Evolutionary conservation across 1,284 basidiomycete genomes (phyloP).

Genomic region (Pseudozyma thailandica): DNA sequence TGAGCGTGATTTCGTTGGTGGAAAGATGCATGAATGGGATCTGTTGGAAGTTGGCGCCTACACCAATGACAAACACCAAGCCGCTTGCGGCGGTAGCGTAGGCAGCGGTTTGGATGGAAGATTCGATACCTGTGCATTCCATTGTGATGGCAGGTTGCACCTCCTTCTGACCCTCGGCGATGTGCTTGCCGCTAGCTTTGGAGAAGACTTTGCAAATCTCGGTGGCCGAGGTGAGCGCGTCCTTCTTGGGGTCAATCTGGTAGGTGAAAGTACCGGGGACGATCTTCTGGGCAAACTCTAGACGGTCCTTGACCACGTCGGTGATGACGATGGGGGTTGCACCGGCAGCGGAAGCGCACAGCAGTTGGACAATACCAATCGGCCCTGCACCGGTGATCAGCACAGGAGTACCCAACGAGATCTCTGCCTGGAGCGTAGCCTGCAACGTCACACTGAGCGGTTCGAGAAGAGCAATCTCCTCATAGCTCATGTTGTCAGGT

Average conservation of each 20-base stretch:
- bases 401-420: constrained; percentile 69
- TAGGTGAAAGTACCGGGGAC: constrained; percentile 70
- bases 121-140: constrained; percentile 89
- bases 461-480: constrained; percentile 72
- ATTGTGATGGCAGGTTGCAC: constrained; percentile 68
- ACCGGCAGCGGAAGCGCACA: constrained; percentile 72
- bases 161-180: constrained; percentile 35
- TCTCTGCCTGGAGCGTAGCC: constrained; percentile 71
- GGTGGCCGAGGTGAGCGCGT: constrained; percentile 41
- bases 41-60: constrained; percentile 68
- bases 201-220: constrained; percentile 60
- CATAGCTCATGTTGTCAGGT: constrained; percentile 68
- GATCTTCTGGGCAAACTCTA: constrained; percentile 72
- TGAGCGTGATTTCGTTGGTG: constrained; percentile 72
- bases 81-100: constrained; percentile 71
- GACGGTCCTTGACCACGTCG: constrained; percentile 71
- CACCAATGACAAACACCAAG: constrained; percentile 72
- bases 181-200: constrained; percentile 40
- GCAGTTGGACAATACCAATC: constrained; percentile 72
- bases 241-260: constrained; percentile 38
- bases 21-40: constrained; percentile 71
- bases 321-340: constrained; percentile 72
- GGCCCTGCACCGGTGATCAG: constrained; percentile 68
- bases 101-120: constrained; percentile 80
- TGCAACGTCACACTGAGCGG: constrained; percentile 72